Evolutionary conservation across 805 yeast species (phyloP), one percentile per base, ranked within the genome.

Genomic region (Starmerella tilneyi): DNA sequence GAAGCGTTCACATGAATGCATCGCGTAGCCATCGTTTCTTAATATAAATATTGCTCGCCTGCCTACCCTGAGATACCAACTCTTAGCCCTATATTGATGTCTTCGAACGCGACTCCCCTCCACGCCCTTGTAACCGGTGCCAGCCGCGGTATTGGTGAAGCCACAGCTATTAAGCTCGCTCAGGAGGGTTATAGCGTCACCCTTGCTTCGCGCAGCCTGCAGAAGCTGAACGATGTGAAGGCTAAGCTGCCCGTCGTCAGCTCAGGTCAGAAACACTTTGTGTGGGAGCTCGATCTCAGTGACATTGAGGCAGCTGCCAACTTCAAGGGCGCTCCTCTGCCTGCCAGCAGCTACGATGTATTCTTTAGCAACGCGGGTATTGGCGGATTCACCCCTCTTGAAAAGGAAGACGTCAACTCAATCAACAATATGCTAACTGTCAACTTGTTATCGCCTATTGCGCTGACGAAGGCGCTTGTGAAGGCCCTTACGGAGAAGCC

Each of bases 81-180:
- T n/a, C n/a, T n/a, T n/a, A n/a, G n/a, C n/a, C n/a, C n/a, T n/a
- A n/a, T n/a, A n/a, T n/a, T n/a, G n/a, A n/a, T n/a, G n/a, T n/a
- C n/a, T n/a, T n/a, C n/a, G n/a, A n/a, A n/a, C n/a, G n/a, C n/a
- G n/a, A n/a, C n/a, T n/a, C n/a, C n/a, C n/a, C n/a, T n/a, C n/a
- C n/a, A 46, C 27, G 43, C 44, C 19, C 20, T 53, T 1, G 51
- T 79, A 1, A 78, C 84, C 0, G 89, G 89, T 1, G 85, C 80
- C 0, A 76, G 85, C 0, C 62, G 70, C 38, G 88, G 88, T 0
- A 63, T 81, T 12, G 89, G 89, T 0, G 61, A 66, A 3, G 69
- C 69, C 0, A 71, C 81, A 16, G 78, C 84, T 0, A 49, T 57
- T 24, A 58, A 56, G 24, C 63, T 81, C 20, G 72, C 83, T 0